Evolutionary conservation across 129 eudicot genomes (phyloP), one percentile per base, ranked within the genome.

Genomic region (Deinandra increscens): DNA sequence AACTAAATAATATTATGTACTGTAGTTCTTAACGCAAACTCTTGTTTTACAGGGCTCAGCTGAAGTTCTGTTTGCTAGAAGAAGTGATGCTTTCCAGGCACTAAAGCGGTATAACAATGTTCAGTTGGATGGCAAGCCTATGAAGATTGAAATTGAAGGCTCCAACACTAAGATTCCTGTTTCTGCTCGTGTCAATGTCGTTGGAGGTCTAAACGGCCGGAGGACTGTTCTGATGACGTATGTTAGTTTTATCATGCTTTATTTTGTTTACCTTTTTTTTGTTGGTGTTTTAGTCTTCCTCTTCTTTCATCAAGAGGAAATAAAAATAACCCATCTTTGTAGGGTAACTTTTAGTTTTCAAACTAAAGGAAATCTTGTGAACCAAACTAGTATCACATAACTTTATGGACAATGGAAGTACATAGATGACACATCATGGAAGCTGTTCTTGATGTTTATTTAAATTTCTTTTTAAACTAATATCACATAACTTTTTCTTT

Each of bases 31-130:
- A 56, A 8, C 39, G 29, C 63, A 49, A 49, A 8, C 22, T 19
- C 69, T 46, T 42, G 45, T 60, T 17, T 56, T 46, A 23, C 83
- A 92, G 98, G 98, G 98, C 17, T 81, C 95, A 6, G 95, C 95
- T 65, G 96, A 92, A 81, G 96, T 92, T 11, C 77, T 89, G 54
- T 92, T 80, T 76, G 76, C 81, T 19, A 75, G 94, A 70, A 81
- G 88, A 80, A 92, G 86, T 73, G 96, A 92, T 76, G 96, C 96
- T 56, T 81, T 89, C 65, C 87, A 85, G 76, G 98, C 98, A 1
- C 31, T 82, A 8, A 82, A 80, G 76, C 83, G 91, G 48, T 92
- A 89, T 65, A 92, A 92, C 68, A 86, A 89, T 64, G 95, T 89
- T 3, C 91, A 86, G 31, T 43, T 92, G 83, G 96, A 92, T 74